These are phyloP conservation scores for Eucalyptus coolabah DNA, from an alignment of 345 rosid species.

Conservation along the genomic window DNA sequence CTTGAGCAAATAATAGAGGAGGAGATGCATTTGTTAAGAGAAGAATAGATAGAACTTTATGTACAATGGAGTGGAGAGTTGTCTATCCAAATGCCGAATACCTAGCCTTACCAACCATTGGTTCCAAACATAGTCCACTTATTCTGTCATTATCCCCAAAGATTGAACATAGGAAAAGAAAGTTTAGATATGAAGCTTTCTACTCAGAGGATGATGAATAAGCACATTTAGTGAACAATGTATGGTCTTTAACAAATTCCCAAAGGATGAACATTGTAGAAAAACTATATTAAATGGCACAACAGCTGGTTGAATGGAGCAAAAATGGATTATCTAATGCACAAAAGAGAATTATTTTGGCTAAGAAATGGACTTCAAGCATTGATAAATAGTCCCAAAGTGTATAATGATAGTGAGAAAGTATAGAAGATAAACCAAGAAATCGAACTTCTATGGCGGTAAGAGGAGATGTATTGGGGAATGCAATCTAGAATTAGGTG, in stretches of 20 bases:
- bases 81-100: not conserved
- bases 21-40: not conserved
- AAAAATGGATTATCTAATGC: not conserved
- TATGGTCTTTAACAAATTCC: not conserved
- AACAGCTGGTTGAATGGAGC: accelerated
- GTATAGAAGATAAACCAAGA: not conserved
- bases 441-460: not conserved
- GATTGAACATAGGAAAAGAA: too few species aligned
- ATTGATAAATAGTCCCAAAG: not conserved
- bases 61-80: not conserved
- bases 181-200: not conserved
- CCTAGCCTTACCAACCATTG: not conserved
- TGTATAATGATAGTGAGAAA: not conserved
- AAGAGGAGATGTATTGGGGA: not conserved
- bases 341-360: not conserved
- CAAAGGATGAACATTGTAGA: not conserved
- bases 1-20: not conserved
- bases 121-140: not conserved
- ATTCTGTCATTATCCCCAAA: not conserved
- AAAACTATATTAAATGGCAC: too few species aligned
- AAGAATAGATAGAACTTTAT: too few species aligned
- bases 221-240: not conserved
- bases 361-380: not conserved
- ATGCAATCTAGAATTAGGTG: not conserved
- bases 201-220: not conserved